Base-by-base conservation (phyloP, 2,329 filamentous ascomycete genomes). In the Botrytis deweyae region DNA sequence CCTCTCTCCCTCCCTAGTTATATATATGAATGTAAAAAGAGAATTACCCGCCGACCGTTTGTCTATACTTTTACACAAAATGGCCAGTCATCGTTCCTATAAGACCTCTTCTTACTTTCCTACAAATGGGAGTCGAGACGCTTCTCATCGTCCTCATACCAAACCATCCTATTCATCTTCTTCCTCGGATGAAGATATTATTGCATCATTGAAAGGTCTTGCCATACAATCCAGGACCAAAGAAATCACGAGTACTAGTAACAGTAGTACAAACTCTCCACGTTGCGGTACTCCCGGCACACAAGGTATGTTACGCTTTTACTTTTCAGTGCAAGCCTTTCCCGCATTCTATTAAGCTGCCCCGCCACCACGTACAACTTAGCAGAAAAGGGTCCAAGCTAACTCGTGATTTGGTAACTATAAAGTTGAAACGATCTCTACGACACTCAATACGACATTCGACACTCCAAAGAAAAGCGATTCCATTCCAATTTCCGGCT, bases 401-500 rank as follows among this genome's bases (percentile, higher is more conserved):
- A 46, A 64, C 58, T 68, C 52, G 63, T 63, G 59, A 70, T 55
- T 18, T 42, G 38, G 46, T 70, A 67, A 65, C 29, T 68, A 46
- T 40, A 70, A 67, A 74, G 76, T 74, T 70, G 65, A 74, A 70
- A 49, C 40, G 61, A 63, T 38, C 10, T 68, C 49, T 63, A 52
- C 49, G 29, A 44, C 61, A 12, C 38, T 40, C 38, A 40, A 40
- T 40, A 12, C 49, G 44, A 44, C 52, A 42, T 44, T 49, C 33
- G 74, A 76, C 20, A 78, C 78, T 16, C 77, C 77, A 16, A 79
- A 79, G 74, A 77, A 79, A 78, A 86, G 84, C 78, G 82, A 82
- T 58, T 88, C 88, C 68, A 89, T 90, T 77, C 88, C 88, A 69
- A 89, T 90, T 77, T 82, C 85, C 59, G 90, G 84, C 75, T 84